A percentile compares a stretch with the other conserved stretches of the same genome.
phyloP scores from a whole-genome alignment of 2,329 filamentous ascomycete genomes.

The Pseudopyricularia cyperi region DNA sequence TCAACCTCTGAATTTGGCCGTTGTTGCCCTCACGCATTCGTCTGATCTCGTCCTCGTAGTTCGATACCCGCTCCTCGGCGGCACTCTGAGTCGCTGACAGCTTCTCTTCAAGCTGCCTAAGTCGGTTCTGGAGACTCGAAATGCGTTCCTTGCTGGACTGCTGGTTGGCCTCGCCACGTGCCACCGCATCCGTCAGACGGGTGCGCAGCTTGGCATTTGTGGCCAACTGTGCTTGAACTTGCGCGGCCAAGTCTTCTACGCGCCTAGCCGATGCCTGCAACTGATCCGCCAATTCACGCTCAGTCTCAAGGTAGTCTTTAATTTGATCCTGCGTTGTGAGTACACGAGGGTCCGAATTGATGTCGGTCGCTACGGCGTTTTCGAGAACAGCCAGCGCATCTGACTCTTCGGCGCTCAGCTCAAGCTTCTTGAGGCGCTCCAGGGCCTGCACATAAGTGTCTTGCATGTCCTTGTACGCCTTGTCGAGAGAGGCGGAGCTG shows the following conservation, averaged over 20 bases:
- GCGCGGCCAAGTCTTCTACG: conserved; percentile 60
- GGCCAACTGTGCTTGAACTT: conserved; percentile 71
- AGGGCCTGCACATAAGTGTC: conserved; percentile 55
- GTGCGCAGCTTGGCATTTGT: conserved; percentile 62
- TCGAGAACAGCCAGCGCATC: conserved; percentile 53
- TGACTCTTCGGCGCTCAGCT: conserved; percentile 39
- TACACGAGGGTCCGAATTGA: neutral
- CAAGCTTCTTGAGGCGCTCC: conserved; percentile 51
- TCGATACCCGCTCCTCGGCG: conserved; percentile 70
- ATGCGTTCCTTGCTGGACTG: conserved; percentile 70
- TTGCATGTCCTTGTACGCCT: conserved; percentile 64
- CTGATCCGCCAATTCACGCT: conserved; percentile 54
- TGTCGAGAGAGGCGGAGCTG: conserved; percentile 59
- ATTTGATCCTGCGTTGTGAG: conserved; percentile 21
- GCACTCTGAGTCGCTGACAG: conserved; percentile 71
- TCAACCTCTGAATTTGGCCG: conserved; percentile 62
- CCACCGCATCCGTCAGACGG: conserved; percentile 67
- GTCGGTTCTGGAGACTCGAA: conserved; percentile 65
- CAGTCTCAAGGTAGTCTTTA: conserved; percentile 41
- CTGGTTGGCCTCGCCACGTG: conserved; percentile 74
- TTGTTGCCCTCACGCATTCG: conserved; percentile 66
- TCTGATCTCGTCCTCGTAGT: conserved; percentile 76
- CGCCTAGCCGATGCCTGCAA: conserved; percentile 61
- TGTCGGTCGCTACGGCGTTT: conserved; percentile 45
- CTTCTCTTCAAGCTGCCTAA: conserved; percentile 73